phyloP scores from a whole-genome alignment of 1,139 yeast genomes.

The Geotrichum cucujoidarum region DNA sequence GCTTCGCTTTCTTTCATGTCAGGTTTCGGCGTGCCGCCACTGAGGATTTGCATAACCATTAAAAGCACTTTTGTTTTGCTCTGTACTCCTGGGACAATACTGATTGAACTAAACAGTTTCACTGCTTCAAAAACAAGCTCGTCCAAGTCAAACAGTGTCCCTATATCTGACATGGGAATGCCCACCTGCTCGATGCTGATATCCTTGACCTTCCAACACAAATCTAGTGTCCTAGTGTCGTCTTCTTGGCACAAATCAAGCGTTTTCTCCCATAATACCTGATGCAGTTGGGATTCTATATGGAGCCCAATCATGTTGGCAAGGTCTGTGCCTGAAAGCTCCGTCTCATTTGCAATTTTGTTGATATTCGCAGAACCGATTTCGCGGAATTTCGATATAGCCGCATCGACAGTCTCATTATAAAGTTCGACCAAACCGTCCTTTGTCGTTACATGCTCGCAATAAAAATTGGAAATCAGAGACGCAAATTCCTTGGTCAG shows the following conservation, averaged over 20 bases:
- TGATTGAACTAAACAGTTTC: constrained; percentile 48
- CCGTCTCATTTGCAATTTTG: constrained; percentile 32
- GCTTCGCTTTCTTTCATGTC: constrained; percentile 14
- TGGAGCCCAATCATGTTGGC: constrained; percentile 58
- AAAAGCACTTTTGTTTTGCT: constrained; percentile 52
- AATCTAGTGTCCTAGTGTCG: constrained; percentile 38
- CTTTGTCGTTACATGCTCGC: constrained; percentile 32
- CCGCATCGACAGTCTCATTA: constrained; percentile 38
- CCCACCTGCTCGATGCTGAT: constrained; percentile 73
- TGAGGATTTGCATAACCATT: constrained; percentile 51
- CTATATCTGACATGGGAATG: constrained; percentile 45
- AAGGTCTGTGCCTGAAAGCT: constrained; percentile 48
- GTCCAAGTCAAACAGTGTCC: constrained; percentile 39
- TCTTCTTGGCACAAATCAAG: constrained; percentile 31
- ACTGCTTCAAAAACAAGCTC: constrained; percentile 51
- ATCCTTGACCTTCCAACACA: constrained; percentile 45
- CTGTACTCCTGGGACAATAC: constrained; percentile 48
- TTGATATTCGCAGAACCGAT: constrained; percentile 34
- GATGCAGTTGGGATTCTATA: constrained; percentile 63
- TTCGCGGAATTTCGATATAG: constrained; percentile 41
- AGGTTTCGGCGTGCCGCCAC: constrained; percentile 30
- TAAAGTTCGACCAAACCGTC: constrained; percentile 38
- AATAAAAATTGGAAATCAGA: constrained; percentile 39
- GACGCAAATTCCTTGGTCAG: constrained; percentile 31
- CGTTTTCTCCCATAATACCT: constrained; percentile 36